Evolutionary conservation across 805 yeast species (phyloP).

Genomic region (Komagataella ulmi): DNA sequence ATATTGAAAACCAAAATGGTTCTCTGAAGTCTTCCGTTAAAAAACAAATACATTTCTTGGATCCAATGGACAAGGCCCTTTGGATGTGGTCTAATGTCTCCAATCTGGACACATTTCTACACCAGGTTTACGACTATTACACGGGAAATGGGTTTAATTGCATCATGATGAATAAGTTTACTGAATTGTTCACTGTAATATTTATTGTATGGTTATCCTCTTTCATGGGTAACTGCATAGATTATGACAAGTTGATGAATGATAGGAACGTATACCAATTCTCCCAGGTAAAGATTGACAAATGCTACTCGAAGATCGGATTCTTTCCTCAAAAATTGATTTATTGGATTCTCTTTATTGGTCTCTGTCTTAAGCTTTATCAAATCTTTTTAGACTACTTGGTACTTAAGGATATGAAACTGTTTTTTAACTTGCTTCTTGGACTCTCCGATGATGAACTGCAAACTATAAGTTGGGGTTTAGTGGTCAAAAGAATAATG

Average conservation of each 20-base stretch:
- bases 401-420: conserved; percentile 58
- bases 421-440: conserved; percentile 63
- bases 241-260: conserved; percentile 23
- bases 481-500: conserved; percentile 66
- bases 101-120: conserved; percentile 76
- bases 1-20: neutral
- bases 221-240: conserved; percentile 72
- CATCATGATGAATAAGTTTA: conserved; percentile 49
- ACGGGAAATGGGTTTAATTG: conserved; percentile 76
- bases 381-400: conserved; percentile 51
- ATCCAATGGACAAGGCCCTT: conserved; percentile 60
- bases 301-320: conserved; percentile 33
- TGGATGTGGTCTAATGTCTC: conserved; percentile 97
- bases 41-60: conserved; percentile 29
- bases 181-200: conserved; percentile 61
- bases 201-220: conserved; percentile 74
- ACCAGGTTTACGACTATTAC: conserved; percentile 74
- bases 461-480: conserved; percentile 89
- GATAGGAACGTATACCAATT: conserved; percentile 19
- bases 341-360: conserved; percentile 45
- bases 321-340: conserved; percentile 36
- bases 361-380: conserved; percentile 35
- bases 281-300: conserved; percentile 27
- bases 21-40: conserved; percentile 12
- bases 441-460: conserved; percentile 69